Evolutionary conservation across 257 asterid species (phyloP).

Genomic region (Solanum medicagineum): DNA sequence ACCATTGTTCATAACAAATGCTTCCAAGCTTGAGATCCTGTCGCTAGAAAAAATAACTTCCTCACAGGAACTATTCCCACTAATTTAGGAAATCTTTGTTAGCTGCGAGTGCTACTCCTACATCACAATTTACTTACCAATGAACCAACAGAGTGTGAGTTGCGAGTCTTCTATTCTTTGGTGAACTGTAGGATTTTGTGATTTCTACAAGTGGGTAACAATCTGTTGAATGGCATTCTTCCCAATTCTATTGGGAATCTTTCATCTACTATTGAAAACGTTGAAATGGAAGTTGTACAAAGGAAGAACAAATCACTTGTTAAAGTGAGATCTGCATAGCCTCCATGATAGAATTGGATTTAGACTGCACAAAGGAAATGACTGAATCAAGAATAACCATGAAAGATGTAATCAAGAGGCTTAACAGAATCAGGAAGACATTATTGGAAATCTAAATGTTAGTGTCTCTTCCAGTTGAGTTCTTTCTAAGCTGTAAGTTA

Average conservation of each 20-base stretch:
- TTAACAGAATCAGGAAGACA: too few species aligned
- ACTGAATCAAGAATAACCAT: too few species aligned
- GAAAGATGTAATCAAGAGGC: too few species aligned
- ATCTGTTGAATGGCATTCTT: not conserved
- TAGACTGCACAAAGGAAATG: too few species aligned
- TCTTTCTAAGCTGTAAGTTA: too few species aligned
- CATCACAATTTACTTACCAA: slow-evolving; percentile 2
- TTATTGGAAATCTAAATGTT: too few species aligned
- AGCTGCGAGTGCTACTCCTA: slow-evolving; percentile 2
- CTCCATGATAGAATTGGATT: too few species aligned
- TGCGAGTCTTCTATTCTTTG: slow-evolving; percentile 13
- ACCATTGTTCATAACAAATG: slow-evolving; percentile 14
- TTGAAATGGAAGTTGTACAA: not conserved
- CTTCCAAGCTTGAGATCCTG: slow-evolving; percentile 11
- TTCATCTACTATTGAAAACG: slow-evolving; percentile 7
- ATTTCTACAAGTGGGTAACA: not conserved
- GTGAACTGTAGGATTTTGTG: slow-evolving; percentile 12
- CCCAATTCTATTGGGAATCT: slow-evolving; percentile 19
- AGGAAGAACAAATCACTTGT: too few species aligned
- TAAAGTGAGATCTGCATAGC: too few species aligned
- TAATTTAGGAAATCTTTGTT: slow-evolving; percentile 14
- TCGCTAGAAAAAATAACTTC: not conserved
- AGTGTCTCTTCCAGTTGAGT: too few species aligned
- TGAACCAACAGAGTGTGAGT: not conserved
- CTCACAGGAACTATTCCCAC: slow-evolving; percentile 18